Evolutionary conservation across 2,329 filamentous ascomycete genomes (phyloP).

Genomic region (Colletotrichum limetticola): DNA sequence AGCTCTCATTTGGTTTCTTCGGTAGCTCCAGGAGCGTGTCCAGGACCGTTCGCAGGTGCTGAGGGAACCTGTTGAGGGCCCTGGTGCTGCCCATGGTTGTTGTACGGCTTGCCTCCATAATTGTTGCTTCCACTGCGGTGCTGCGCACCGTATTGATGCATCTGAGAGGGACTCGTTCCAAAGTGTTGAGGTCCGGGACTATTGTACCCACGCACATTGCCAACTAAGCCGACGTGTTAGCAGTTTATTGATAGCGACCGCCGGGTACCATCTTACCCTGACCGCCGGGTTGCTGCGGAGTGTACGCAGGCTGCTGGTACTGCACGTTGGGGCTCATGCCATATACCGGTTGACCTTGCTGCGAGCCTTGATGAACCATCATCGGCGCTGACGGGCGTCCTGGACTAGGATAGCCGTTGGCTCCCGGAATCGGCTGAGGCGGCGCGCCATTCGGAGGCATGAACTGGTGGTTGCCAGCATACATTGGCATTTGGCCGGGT

Average conservation of each 20-base stretch:
- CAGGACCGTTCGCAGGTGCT: constrained; percentile 46
- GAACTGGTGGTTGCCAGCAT: constrained; percentile 75
- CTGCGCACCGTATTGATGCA: constrained; percentile 70
- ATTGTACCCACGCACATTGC: constrained; percentile 69
- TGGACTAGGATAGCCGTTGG: constrained; percentile 89
- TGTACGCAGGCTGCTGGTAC: constrained; percentile 79
- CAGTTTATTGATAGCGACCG: constrained; percentile 36
- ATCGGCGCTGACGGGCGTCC: constrained; percentile 81
- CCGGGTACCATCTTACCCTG: constrained; percentile 69
- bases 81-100: constrained; percentile 46
- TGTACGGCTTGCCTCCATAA: constrained; percentile 62
- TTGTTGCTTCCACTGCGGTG: constrained; percentile 69
- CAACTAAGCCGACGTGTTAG: constrained; percentile 63
- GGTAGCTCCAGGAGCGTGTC: constrained; percentile 49
- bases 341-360: constrained; percentile 85
- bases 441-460: constrained; percentile 68
- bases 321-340: constrained; percentile 81
- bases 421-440: constrained; percentile 70
- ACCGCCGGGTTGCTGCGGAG: constrained; percentile 72
- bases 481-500: constrained; percentile 81
- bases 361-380: constrained; percentile 95
- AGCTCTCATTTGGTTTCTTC: constrained; percentile 57
- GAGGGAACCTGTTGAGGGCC: constrained; percentile 53
- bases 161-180: constrained; percentile 73
- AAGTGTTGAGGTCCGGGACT: constrained; percentile 70